Evolutionary conservation across 192 early-diverging fungal genomes (phyloP).

Genomic region (Spizellomyces sp.): DNA sequence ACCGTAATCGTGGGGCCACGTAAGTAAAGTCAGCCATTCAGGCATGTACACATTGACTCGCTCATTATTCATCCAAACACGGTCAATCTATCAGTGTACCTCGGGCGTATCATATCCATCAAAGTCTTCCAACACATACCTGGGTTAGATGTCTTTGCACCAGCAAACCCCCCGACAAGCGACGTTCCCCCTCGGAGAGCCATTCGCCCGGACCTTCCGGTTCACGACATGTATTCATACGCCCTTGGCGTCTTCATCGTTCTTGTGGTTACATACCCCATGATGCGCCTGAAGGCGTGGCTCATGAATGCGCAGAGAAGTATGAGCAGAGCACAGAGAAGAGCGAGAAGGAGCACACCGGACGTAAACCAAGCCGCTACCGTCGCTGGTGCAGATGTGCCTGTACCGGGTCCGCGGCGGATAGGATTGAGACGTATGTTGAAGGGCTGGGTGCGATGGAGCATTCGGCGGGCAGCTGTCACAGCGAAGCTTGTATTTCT

Average conservation of each 20-base stretch:
- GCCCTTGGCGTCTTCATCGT: conserved; percentile 57
- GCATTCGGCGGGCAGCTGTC: conserved; percentile 4
- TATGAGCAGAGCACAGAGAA: too few relatives aligned
- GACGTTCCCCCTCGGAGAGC: background rate
- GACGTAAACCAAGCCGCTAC: too few relatives aligned
- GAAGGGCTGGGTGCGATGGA: conserved; percentile 14
- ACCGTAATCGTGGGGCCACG: conserved; percentile 20
- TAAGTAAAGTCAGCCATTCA: conserved; percentile 30
- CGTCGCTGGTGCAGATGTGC: too few relatives aligned
- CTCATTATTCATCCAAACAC: too few relatives aligned
- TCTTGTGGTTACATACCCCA: too few relatives aligned
- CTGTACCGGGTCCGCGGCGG: too few relatives aligned
- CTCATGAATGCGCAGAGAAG: too few relatives aligned
- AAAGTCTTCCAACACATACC: conserved; percentile 2
- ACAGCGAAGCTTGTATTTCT: conserved; percentile 55
- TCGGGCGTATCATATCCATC: conserved; percentile 55
- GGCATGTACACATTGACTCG: too few relatives aligned
- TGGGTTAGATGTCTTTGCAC: background rate
- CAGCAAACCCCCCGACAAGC: background rate
- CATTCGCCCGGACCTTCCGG: conserved; percentile 48
- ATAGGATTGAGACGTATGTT: too few relatives aligned
- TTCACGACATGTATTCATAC: conserved; percentile 82
- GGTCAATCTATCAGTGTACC: background rate
- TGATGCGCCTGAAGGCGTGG: too few relatives aligned
- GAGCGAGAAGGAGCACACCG: too few relatives aligned